A percentile compares a stretch with the other conserved stretches of the same genome.
Evolutionary conservation across 768 basidiomycete species (phyloP).

Genomic region (Gymnopilus junonius): DNA sequence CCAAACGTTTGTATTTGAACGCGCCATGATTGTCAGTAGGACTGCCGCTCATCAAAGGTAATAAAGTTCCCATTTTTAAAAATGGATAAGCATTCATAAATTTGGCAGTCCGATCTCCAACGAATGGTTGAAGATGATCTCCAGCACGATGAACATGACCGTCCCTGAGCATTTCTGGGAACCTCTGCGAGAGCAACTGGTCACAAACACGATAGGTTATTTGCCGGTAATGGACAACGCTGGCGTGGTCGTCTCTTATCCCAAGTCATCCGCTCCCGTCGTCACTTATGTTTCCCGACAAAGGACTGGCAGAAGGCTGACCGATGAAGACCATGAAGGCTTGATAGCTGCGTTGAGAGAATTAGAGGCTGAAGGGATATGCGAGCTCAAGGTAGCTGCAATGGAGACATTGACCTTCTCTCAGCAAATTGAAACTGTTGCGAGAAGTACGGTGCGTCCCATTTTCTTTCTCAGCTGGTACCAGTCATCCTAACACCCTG

Average conservation of each 20-base stretch:
- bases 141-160: constrained; percentile 36
- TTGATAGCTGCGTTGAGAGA: constrained; percentile 24
- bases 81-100: constrained; percentile 23
- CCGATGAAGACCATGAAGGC: constrained; percentile 22
- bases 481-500: neutral
- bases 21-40: constrained; percentile 64
- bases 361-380: constrained; percentile 28
- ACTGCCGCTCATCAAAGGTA: constrained; percentile 57
- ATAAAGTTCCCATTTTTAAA: neutral
- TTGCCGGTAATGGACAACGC: constrained; percentile 20
- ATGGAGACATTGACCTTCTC: constrained; percentile 25
- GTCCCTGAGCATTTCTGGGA: constrained; percentile 37
- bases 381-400: constrained; percentile 20
- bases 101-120: neutral
- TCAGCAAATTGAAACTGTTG: constrained; percentile 24
- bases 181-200: constrained; percentile 31
- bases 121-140: constrained; percentile 31
- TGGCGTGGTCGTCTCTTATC: constrained; percentile 19
- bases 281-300: constrained; percentile 70
- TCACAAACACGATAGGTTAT: constrained; percentile 34
- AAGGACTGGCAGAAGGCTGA: constrained; percentile 22
- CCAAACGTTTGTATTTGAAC: constrained; percentile 62
- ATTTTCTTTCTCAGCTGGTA: neutral
- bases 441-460: constrained; percentile 27
- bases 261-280: constrained; percentile 24